Percentiles rank a stretch among this genome's conserved stretches.
phyloP scores from a whole-genome alignment of 2,329 filamentous ascomycete species.

The Aspergillus novofumigatus region DNA sequence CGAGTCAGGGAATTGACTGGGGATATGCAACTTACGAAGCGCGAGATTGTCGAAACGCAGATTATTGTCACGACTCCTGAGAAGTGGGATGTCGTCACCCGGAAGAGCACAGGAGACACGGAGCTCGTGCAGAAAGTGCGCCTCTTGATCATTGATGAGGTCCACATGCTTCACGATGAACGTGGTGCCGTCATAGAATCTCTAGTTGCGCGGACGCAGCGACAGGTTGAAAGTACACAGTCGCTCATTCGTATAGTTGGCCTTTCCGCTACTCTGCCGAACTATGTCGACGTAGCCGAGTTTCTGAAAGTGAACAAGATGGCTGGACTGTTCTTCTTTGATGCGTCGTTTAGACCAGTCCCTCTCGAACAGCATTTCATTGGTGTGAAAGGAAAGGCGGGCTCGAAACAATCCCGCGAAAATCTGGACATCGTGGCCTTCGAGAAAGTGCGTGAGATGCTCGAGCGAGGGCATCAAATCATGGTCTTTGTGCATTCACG shows the following conservation, averaged over 20 bases:
- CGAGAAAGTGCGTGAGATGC: slow-evolving; percentile 92
- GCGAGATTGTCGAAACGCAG: slow-evolving; percentile 91
- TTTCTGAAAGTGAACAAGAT: slow-evolving; percentile 94
- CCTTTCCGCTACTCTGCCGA: slow-evolving; percentile 90
- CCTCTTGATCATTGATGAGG: slow-evolving; percentile 94
- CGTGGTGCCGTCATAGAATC: slow-evolving; percentile 94
- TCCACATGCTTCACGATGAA: slow-evolving; percentile 99
- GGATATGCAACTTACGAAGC: slow-evolving; percentile 97
- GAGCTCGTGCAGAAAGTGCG: slow-evolving; percentile 97
- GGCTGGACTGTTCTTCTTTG: slow-evolving; percentile 94
- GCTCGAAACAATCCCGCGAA: slow-evolving; percentile 74
- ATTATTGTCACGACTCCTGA: slow-evolving; percentile 98
- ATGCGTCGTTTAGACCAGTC: slow-evolving; percentile 90
- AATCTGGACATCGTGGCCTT: slow-evolving; percentile 85
- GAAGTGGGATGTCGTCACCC: slow-evolving; percentile 98
- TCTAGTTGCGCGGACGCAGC: slow-evolving; percentile 86
- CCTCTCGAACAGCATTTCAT: slow-evolving; percentile 97
- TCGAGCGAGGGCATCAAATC: slow-evolving; percentile 86
- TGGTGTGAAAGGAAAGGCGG: slow-evolving; percentile 84
- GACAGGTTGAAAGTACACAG: slow-evolving; percentile 97
- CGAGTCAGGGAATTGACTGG: slow-evolving; percentile 91
- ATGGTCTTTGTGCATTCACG: slow-evolving; percentile 99
- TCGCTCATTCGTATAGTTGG: slow-evolving; percentile 95
- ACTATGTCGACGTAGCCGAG: slow-evolving; percentile 94
- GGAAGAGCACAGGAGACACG: slow-evolving; percentile 95